Conservation (phyloP, 768 basidiomycete genomes). For the Pleurotus salmoneostramineus region DNA sequence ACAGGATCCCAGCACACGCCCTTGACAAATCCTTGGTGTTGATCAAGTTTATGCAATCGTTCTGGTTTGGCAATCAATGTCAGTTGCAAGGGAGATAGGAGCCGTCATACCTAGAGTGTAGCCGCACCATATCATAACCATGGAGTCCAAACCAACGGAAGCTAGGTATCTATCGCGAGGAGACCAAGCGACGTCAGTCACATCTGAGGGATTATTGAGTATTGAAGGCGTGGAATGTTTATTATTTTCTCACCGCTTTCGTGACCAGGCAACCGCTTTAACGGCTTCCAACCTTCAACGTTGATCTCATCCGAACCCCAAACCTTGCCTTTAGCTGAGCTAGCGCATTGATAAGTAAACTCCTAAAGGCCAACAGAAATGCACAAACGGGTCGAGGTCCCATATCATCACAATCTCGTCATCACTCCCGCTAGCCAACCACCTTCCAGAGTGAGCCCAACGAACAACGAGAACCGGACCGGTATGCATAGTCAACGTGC, state of each 20-base stretch:
- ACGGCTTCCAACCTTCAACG: slow-evolving; percentile 94
- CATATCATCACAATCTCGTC: slow-evolving; percentile 96
- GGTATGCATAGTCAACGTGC: slow-evolving; percentile 90
- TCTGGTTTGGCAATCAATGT: slow-evolving; percentile 39
- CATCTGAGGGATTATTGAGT: slow-evolving; percentile 50
- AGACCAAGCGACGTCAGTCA: slow-evolving; percentile 94
- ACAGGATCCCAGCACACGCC: slow-evolving; percentile 99
- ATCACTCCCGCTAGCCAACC: slow-evolving; percentile 95
- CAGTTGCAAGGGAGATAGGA: not conserved
- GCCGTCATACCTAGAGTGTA: slow-evolving; percentile 70
- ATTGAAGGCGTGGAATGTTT: not conserved
- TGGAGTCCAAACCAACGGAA: slow-evolving; percentile 89
- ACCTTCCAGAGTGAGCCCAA: slow-evolving; percentile 92
- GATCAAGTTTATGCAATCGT: slow-evolving; percentile 76
- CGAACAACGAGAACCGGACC: slow-evolving; percentile 89
- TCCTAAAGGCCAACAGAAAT: slow-evolving; percentile 7
- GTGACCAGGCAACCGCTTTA: slow-evolving; percentile 90
- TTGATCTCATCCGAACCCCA: slow-evolving; percentile 97
- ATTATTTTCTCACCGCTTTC: slow-evolving; percentile 68
- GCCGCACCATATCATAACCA: slow-evolving; percentile 92
- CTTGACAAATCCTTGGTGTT: slow-evolving; percentile 96
- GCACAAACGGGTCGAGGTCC: slow-evolving; percentile 91
- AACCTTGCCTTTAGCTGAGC: slow-evolving; percentile 77
- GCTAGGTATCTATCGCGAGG: slow-evolving; percentile 90
- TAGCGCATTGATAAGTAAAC: slow-evolving; percentile 22